These are phyloP conservation scores for Petunia axillaris DNA, from an alignment of 257 asterid genomes.

Conservation along the genomic window DNA sequence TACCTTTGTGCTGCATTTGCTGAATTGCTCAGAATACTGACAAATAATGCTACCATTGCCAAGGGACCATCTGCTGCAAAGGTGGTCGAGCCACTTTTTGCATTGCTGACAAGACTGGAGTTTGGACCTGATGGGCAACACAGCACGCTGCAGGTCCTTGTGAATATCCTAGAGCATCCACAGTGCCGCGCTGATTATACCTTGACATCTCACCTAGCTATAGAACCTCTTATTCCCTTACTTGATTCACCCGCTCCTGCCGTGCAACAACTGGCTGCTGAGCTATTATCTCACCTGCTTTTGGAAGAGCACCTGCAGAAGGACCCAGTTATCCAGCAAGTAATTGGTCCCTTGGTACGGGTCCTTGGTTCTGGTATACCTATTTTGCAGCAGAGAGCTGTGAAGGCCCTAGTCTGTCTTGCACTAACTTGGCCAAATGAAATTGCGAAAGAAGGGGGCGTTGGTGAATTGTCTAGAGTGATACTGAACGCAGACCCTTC, in stretches of 20 bases:
- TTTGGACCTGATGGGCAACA: slow-evolving; percentile 95
- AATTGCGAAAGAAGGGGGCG: slow-evolving; percentile 99
- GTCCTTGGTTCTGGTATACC: slow-evolving; percentile 88
- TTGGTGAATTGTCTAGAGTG: slow-evolving; percentile 79
- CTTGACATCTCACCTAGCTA: slow-evolving; percentile 78
- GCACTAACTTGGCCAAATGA: slow-evolving; percentile 90
- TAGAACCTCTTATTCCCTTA: slow-evolving; percentile 84
- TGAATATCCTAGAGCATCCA: slow-evolving; percentile 91
- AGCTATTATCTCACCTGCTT: slow-evolving; percentile 89
- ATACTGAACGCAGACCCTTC: slow-evolving; percentile 85
- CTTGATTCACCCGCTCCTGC: slow-evolving; percentile 96
- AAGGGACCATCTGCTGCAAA: slow-evolving; percentile 96
- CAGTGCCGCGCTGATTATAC: slow-evolving; percentile 85
- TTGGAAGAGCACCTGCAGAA: slow-evolving; percentile 94
- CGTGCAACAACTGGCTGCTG: slow-evolving; percentile 96
- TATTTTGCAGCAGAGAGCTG: slow-evolving; percentile 92
- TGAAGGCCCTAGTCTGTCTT: slow-evolving; percentile 83
- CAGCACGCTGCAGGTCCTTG: slow-evolving; percentile 90
- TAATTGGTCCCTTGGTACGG: slow-evolving; percentile 85
- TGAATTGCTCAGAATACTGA: slow-evolving; percentile 89
- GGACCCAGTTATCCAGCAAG: slow-evolving; percentile 79
- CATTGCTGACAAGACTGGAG: slow-evolving; percentile 69
- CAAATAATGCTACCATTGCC: slow-evolving; percentile 94
- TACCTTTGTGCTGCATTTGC: slow-evolving; percentile 92
- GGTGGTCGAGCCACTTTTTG: slow-evolving; percentile 91